phyloP scores from a whole-genome alignment of 2,329 filamentous ascomycete genomes.

The Dactylellina haptotyla region DNA sequence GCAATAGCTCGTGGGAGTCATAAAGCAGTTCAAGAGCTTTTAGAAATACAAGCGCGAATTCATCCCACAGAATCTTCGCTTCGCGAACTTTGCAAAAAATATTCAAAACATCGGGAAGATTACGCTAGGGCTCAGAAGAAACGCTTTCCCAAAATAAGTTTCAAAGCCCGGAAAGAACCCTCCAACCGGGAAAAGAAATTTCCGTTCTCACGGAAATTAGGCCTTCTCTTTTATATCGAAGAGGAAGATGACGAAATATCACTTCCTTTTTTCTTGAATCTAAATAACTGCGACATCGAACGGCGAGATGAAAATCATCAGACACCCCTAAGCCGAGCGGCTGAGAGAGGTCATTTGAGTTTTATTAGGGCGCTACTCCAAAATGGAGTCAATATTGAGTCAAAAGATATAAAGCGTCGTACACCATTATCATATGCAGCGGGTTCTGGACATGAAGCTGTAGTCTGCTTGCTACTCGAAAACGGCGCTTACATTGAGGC shows the following conservation, averaged over 20 bases:
- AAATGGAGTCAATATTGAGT: not conserved
- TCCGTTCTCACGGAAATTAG: constrained; percentile 3
- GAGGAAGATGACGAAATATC: constrained; percentile 3
- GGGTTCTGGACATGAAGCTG: not conserved
- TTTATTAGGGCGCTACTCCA: not conserved
- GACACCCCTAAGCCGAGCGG: not conserved
- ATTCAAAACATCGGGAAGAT: too few relatives aligned
- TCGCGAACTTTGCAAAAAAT: constrained; percentile 6
- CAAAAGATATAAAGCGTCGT: not conserved
- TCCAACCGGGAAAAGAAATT: constrained; percentile 10
- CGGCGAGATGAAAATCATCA: not conserved
- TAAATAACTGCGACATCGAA: not conserved
- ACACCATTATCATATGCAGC: constrained; percentile 4
- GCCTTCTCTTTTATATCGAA: not conserved
- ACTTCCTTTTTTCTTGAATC: constrained; percentile 8
- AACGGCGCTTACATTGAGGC: too few relatives aligned
- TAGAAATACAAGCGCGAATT: constrained; percentile 35
- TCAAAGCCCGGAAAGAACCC: too few relatives aligned
- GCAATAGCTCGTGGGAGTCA: constrained; percentile 59
- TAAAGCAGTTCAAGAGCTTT: constrained; percentile 57
- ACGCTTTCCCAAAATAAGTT: too few relatives aligned
- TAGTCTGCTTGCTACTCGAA: not conserved
- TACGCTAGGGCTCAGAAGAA: not conserved
- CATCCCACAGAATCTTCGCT: not conserved
- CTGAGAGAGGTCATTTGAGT: not conserved